Base-by-base conservation (phyloP, 495 filamentous ascomycete species). In the Xylaria curta region DNA sequence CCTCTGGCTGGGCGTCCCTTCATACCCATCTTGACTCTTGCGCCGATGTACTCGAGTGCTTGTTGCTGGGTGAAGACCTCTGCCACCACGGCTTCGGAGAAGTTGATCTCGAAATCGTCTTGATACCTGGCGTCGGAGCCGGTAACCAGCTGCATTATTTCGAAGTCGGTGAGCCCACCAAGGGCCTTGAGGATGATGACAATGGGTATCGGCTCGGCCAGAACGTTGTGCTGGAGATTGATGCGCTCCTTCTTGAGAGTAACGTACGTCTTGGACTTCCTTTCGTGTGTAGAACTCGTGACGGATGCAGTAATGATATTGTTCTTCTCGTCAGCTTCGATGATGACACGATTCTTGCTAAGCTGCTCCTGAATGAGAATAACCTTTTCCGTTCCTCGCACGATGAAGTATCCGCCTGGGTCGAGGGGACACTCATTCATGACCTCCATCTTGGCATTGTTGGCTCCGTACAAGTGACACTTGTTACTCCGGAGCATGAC, bases 301-400 rank as follows among this genome's bases (percentile, higher is more conserved):
- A 98, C 97, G 8, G 94, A 97, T 24, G 97, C 97, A 74, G 94
- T 92, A n/a, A 97, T 92, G 69, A 97, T 91, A 33, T 91, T 92
- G 73, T 97, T 97, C 78, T 95, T 95, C 4, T 89, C 87, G 76
- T 96, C 94, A 51, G 91, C 89, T 80, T 99, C 97, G 10, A 99
- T 94, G 77, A 99, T 97, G 70, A 98, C 93, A 83, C 96, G 88
- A 82, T 99, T 99, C 85, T 98, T 98, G 86, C 95, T 98, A 78
- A 98, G 83, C 81, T 98, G 96, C 75, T 99, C 96, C 80, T 98
- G 96, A 44, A 98, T 95, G 17, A 99, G 87, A 77, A 99, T 98
- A 62, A 98, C 96, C 84, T 98, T 98, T 76, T 99, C 96, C 61
- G 91, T 92, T 10, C 92, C 92, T 73, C 90, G 88, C 59, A 93